phyloP scores from a whole-genome alignment of 768 basidiomycete genomes.

The Pisolithus tinctorius region DNA sequence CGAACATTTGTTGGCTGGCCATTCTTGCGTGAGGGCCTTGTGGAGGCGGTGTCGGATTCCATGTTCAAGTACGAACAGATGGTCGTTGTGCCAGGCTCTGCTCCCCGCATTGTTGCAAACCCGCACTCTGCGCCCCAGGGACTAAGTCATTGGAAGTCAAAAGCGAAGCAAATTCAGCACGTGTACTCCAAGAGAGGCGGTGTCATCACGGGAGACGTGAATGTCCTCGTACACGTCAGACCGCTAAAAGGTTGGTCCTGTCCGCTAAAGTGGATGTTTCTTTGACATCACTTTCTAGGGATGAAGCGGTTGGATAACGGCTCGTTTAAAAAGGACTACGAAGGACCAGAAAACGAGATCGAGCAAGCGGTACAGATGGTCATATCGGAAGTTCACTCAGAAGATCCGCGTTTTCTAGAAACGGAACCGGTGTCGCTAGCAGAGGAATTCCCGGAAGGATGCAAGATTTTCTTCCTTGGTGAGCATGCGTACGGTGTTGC shows the following conservation, averaged over 20 bases:
- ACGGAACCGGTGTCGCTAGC: conserved; percentile 72
- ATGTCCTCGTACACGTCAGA: conserved; percentile 80
- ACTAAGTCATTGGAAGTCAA: conserved; percentile 69
- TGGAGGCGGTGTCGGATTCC: conserved; percentile 81
- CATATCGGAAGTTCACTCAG: conserved; percentile 70
- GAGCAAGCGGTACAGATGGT: conserved; percentile 87
- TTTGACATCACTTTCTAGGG: conserved; percentile 38
- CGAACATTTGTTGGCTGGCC: conserved; percentile 87
- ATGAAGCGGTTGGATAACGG: conserved; percentile 84
- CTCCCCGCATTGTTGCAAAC: conserved; percentile 54
- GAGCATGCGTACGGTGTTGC: conserved; percentile 94
- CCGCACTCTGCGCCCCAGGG: conserved; percentile 63
- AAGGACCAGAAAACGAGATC: conserved; percentile 69
- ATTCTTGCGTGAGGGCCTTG: conserved; percentile 87
- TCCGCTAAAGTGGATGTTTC: neutral
- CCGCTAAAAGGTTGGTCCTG: conserved; percentile 73
- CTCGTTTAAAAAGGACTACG: conserved; percentile 93
- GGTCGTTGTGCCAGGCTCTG: conserved; percentile 41
- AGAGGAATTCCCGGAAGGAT: conserved; percentile 86
- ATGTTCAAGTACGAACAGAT: conserved; percentile 81
- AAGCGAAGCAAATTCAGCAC: conserved; percentile 76
- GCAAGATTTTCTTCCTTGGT: conserved; percentile 93
- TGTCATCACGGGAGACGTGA: conserved; percentile 75
- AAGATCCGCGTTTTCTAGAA: conserved; percentile 86
- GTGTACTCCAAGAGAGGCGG: conserved; percentile 86